These are phyloP conservation scores for Solanum hybrid DNA, from an alignment of 305 asterid genomes.

Conservation along the genomic window DNA sequence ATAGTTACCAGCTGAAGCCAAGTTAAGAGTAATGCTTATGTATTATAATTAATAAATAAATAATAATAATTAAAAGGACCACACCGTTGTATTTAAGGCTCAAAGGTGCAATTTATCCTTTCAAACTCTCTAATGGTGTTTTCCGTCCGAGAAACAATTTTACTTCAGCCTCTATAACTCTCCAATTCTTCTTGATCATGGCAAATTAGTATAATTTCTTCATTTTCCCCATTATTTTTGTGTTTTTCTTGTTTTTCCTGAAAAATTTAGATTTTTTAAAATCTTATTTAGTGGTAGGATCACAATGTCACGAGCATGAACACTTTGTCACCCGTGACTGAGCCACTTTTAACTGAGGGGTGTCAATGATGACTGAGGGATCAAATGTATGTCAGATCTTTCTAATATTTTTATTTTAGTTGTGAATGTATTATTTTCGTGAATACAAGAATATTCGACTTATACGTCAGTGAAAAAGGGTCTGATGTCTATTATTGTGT, in stretches of 20 bases:
- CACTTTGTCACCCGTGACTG: background rate
- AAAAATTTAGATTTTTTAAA: background rate
- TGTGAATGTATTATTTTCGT: background rate
- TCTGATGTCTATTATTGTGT: background rate
- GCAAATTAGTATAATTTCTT: background rate
- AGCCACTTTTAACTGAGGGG: background rate
- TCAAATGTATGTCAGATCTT: background rate
- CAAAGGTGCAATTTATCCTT: background rate
- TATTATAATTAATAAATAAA: too few species aligned
- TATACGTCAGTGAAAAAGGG: background rate
- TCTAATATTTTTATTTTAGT: background rate
- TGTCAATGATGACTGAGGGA: background rate
- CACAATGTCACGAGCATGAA: background rate
- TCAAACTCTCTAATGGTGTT: background rate
- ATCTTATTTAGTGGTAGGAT: background rate
- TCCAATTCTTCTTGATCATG: background rate
- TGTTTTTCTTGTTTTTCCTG: background rate
- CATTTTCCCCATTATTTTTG: background rate
- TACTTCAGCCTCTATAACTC: background rate
- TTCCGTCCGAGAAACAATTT: background rate
- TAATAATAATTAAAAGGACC: background rate
- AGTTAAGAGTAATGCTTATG: background rate
- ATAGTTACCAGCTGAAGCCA: background rate
- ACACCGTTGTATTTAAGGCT: background rate
- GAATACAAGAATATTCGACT: background rate